Base-by-base conservation (phyloP, 148 eudicot genomes). In the Arbutus unedo region DNA sequence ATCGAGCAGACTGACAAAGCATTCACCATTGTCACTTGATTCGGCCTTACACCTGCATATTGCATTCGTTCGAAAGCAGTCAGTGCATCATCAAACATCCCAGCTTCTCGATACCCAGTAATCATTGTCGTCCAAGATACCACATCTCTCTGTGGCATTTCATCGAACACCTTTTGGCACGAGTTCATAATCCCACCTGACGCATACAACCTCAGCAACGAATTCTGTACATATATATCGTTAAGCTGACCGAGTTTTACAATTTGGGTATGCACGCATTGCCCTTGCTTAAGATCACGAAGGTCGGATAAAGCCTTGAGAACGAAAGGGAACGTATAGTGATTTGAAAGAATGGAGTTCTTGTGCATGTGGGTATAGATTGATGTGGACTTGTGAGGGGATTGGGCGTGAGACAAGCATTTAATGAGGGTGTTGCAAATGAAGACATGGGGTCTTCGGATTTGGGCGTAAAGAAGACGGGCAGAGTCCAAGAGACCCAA, bases 91-190 rank as follows among this genome's bases (percentile, higher is more conserved):
- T 84, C 88, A 60, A 80, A 81, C 77, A 43, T 81, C 83, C 84
- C 85, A 59, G 75, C 76, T 44, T 86, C 84, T 48, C 75, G 81
- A 82, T 74, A 88, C 76, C 91, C 91, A 25, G 81, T 70, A 31
- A 91, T 86, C 90, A 91, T 64, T 38, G 74, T 87, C 16, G 90
- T 91, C 91, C 93, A 91, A 0, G 90, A 86, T 4, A 89, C 93
- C 19, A 89, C 91, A 82, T 89, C 91, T 82, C 88, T 88, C 48
- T 81, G 67, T 5, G 87, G 81, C 91, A 89, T 88, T 91, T 89
- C 89, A 67, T 91, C 90, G 41, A 89, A 91, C 89, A 89, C 82
- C 23, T 73, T 74, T 16, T 76, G 54, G 31, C 88, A 86, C 59
- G 77, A 74, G 10, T 70, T 76, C 86, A 88, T 84, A 4, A 84